phyloP scores from a whole-genome alignment of 495 filamentous ascomycete genomes.

The Pyrenula aspistea region DNA sequence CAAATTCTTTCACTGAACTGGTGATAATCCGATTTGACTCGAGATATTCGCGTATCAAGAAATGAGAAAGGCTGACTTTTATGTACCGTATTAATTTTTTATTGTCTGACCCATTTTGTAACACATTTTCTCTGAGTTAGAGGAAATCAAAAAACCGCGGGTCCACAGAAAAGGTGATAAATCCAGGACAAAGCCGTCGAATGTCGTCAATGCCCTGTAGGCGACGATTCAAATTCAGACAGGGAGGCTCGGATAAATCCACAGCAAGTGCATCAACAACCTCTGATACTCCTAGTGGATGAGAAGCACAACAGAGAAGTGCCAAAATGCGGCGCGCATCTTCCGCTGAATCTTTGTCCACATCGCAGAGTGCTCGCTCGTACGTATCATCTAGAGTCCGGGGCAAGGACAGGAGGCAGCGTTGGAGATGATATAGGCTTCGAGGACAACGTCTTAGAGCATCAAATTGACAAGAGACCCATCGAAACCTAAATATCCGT shows the following conservation, averaged over 20 bases:
- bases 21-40: conserved; percentile 18
- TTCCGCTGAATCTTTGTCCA: conserved; percentile 10
- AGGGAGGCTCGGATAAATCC: conserved; percentile 8
- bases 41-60: conserved; percentile 28
- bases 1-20: conserved; percentile 12
- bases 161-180: too few relatives aligned
- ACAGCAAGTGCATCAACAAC: conserved; percentile 18
- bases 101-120: not conserved
- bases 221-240: conserved; percentile 14
- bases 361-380: conserved; percentile 18
- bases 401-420: conserved; percentile 18
- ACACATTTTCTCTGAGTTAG: not conserved
- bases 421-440: conserved; percentile 14
- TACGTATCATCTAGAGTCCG: conserved; percentile 24
- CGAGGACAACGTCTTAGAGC: conserved; percentile 12
- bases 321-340: conserved; percentile 18
- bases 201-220: conserved; percentile 12
- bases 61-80: conserved; percentile 21
- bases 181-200: conserved; percentile 17
- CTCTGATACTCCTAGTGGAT: conserved; percentile 18
- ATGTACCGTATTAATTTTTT: not conserved
- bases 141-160: too few relatives aligned
- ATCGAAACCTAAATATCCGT: conserved; percentile 21
- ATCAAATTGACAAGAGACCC: conserved; percentile 25
- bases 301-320: conserved; percentile 17